These are phyloP conservation scores for Trichoderma hamatum DNA, from an alignment of 2,329 filamentous ascomycete genomes.

Conservation along the genomic window DNA sequence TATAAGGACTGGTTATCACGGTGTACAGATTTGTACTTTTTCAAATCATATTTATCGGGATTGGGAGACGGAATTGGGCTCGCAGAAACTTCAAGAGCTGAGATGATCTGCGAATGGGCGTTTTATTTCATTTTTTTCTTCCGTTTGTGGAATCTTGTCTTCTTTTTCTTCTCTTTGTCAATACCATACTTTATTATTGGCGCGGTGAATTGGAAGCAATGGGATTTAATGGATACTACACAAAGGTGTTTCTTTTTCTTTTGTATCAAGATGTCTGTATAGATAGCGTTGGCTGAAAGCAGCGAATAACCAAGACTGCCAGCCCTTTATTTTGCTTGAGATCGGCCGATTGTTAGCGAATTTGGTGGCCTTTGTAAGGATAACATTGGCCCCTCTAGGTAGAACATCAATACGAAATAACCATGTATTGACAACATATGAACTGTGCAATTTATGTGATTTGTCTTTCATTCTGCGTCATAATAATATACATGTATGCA, in stretches of 20 bases:
- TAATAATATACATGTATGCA: conserved; percentile 1
- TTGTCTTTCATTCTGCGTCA: neutral
- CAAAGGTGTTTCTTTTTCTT: neutral
- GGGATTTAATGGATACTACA: neutral
- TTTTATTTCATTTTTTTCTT: neutral
- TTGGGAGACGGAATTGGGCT: conserved; percentile 30
- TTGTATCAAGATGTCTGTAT: conserved; percentile 1
- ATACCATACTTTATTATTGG: neutral
- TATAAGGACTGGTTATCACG: neutral
- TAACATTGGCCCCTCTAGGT: neutral
- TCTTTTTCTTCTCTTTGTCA: neutral
- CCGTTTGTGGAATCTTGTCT: neutral
- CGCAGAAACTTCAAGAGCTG: conserved; percentile 60
- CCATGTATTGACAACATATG: neutral
- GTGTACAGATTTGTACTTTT: conserved; percentile 10
- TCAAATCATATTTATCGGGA: conserved; percentile 33
- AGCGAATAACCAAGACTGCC: neutral
- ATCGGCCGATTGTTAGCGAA: neutral
- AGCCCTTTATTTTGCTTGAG: neutral
- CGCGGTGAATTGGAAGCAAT: neutral
- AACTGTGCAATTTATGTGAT: neutral
- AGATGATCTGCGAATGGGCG: conserved; percentile 48
- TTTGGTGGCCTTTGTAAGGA: neutral
- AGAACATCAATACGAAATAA: neutral
- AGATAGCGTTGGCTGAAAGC: neutral